Percentiles rank a stretch among this genome's conserved stretches.
These are phyloP conservation scores for Chrysoporthe austroafricana DNA, from an alignment of 2,329 filamentous ascomycete genomes.

Conservation along the genomic window DNA sequence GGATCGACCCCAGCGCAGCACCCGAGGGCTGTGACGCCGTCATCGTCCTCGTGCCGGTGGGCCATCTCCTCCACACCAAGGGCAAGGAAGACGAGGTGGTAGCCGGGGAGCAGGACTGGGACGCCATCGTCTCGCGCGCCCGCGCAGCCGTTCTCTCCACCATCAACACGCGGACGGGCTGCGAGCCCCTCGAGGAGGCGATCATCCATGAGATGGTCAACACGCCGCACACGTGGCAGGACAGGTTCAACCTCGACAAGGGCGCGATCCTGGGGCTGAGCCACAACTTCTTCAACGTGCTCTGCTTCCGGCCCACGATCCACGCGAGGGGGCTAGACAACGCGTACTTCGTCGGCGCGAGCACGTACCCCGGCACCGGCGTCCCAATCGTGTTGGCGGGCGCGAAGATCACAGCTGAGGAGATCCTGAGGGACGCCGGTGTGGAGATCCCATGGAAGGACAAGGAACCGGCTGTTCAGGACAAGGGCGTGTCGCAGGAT, in stretches of 20 bases:
- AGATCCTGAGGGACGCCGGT: conserved; percentile 44
- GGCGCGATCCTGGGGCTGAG: conserved; percentile 74
- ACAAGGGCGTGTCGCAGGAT: conserved; percentile 32
- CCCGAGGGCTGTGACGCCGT: conserved; percentile 67
- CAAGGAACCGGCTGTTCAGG: conserved; percentile 30
- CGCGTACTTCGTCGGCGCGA: conserved; percentile 75
- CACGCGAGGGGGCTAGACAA: conserved; percentile 52
- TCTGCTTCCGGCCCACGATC: conserved; percentile 67
- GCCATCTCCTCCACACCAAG: conserved; percentile 62
- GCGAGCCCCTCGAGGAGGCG: conserved; percentile 47
- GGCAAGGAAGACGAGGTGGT: conserved; percentile 35
- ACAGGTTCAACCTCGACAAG: conserved; percentile 73
- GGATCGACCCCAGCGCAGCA: conserved; percentile 69
- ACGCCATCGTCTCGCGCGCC: conserved; percentile 60
- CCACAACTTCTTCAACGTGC: conserved; percentile 75
- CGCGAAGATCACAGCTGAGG: conserved; percentile 59
- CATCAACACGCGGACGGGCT: conserved; percentile 63
- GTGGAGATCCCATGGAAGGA: conserved; percentile 38
- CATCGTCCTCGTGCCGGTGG: conserved; percentile 73
- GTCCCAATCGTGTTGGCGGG: conserved; percentile 75
- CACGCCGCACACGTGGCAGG: conserved; percentile 67
- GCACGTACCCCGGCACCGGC: conserved; percentile 75
- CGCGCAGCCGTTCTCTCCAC: conserved; percentile 64
- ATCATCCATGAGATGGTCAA: conserved; percentile 68
- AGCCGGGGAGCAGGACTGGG: conserved; percentile 61